These are phyloP conservation scores for Pyrenophora seminiperda DNA, from an alignment of 2,329 filamentous ascomycete genomes.

Conservation along the genomic window DNA sequence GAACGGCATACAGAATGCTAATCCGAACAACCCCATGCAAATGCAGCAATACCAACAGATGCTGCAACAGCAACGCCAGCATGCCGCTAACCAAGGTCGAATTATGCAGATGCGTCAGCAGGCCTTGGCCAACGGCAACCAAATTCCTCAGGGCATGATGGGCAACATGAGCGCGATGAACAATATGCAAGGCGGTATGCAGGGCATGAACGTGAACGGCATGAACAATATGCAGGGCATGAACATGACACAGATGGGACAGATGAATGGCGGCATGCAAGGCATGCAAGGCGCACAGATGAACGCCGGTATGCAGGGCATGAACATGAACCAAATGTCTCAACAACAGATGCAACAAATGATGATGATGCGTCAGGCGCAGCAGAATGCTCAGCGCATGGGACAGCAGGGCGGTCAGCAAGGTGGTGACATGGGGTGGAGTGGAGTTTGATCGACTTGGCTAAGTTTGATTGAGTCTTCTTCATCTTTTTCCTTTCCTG, in stretches of 20 bases:
- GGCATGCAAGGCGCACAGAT: slow-evolving; percentile 26
- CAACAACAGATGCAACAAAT: slow-evolving; percentile 44
- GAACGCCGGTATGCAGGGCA: slow-evolving; percentile 25
- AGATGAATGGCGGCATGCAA: slow-evolving; percentile 21
- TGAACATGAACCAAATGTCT: slow-evolving; percentile 35
- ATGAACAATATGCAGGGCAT: slow-evolving; percentile 26
- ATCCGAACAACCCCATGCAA: slow-evolving; percentile 33
- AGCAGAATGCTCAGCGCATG: slow-evolving; percentile 32
- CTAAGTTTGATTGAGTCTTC: not conserved
- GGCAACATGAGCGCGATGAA: slow-evolving; percentile 20
- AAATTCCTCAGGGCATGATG: slow-evolving; percentile 41
- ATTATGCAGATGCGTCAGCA: slow-evolving; percentile 42
- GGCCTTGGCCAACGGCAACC: slow-evolving; percentile 36
- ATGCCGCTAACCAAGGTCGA: slow-evolving; percentile 43
- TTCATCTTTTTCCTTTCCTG: not conserved
- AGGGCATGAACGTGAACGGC: slow-evolving; percentile 36
- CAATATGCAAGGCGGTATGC: slow-evolving; percentile 36
- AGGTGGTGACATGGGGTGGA: slow-evolving; percentile 37
- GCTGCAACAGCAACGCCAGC: slow-evolving; percentile 42
- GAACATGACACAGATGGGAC: slow-evolving; percentile 17
- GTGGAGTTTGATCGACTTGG: slow-evolving; percentile 9
- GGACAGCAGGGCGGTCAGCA: slow-evolving; percentile 30
- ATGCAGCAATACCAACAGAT: slow-evolving; percentile 44
- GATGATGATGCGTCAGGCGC: slow-evolving; percentile 44
- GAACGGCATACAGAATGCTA: slow-evolving; percentile 26